A percentile compares a stretch with the other conserved stretches of the same genome.
Evolutionary conservation across 2,329 filamentous ascomycete species (phyloP).

Genomic region (Fusarium nurragi): DNA sequence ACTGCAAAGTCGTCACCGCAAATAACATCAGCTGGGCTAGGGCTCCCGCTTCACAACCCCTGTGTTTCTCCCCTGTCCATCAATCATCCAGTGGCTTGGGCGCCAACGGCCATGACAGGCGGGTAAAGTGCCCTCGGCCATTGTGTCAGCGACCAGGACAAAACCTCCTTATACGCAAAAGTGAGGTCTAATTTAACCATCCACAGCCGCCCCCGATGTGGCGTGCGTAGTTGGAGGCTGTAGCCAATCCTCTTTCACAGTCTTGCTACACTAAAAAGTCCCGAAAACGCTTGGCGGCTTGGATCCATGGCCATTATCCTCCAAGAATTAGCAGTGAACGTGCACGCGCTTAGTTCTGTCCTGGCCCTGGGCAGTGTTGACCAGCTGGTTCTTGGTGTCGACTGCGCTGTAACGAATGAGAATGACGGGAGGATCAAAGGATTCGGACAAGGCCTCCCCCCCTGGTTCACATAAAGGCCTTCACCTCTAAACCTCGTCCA

Average conservation of each 20-base stretch:
- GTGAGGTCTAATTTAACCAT: background rate
- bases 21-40: too few relatives aligned
- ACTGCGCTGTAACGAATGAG: background rate
- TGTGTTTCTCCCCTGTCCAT: slow-evolving; percentile 13
- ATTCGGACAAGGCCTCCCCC: slow-evolving; percentile 19
- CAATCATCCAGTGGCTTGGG: slow-evolving; percentile 2
- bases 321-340: slow-evolving; percentile 15
- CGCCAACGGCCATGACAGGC: slow-evolving; percentile 13
- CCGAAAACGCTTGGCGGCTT: slow-evolving; percentile 21
- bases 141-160: background rate
- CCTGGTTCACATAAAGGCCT: slow-evolving; percentile 34
- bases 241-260: slow-evolving; percentile 39
- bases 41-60: background rate
- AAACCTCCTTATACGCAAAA: background rate
- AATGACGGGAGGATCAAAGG: background rate
- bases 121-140: too few relatives aligned
- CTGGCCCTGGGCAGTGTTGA: too few relatives aligned
- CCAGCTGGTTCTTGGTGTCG: too few relatives aligned
- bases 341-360: slow-evolving; percentile 10
- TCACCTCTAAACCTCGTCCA: slow-evolving; percentile 36
- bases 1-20: background rate
- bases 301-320: slow-evolving; percentile 25
- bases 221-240: slow-evolving; percentile 5
- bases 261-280: slow-evolving; percentile 26
- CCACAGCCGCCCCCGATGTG: slow-evolving; percentile 14